Evolutionary conservation across 2,329 filamentous ascomycete species (phyloP).

Genomic region (Ascochyta fabae): DNA sequence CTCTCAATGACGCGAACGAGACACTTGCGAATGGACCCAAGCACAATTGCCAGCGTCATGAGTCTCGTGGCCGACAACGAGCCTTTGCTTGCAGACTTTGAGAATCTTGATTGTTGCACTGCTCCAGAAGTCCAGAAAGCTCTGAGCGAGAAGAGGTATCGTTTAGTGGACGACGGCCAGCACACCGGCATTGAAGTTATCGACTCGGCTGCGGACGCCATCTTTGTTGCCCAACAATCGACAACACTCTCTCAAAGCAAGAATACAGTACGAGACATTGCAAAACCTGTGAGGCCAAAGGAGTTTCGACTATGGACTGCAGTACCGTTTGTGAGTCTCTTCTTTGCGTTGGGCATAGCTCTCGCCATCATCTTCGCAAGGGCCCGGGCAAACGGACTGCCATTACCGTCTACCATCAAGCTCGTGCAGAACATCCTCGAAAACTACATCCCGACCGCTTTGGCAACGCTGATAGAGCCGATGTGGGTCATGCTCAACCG

Average conservation of each 20-base stretch:
- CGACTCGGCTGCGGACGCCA: neutral
- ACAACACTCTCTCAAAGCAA: neutral
- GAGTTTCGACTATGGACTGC: constrained; percentile 31
- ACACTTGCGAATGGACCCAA: constrained; percentile 43
- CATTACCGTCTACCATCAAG: constrained; percentile 44
- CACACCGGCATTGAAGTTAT: constrained; percentile 4
- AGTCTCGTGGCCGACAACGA: constrained; percentile 35
- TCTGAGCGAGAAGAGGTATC: constrained; percentile 25
- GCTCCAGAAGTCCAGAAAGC: constrained; percentile 23
- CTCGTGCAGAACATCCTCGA: constrained; percentile 52
- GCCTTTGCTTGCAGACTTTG: constrained; percentile 29
- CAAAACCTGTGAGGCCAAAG: constrained; percentile 29
- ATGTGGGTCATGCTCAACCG: constrained; percentile 64
- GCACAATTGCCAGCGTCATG: constrained; percentile 48
- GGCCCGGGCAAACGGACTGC: constrained; percentile 31
- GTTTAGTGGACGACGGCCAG: constrained; percentile 17
- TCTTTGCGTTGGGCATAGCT: constrained; percentile 17
- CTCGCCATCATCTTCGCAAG: constrained; percentile 28
- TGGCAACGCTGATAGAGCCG: constrained; percentile 64
- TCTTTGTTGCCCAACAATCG: neutral
- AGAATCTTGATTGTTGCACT: constrained; percentile 29
- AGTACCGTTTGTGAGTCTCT: constrained; percentile 24
- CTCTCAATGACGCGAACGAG: constrained; percentile 25
- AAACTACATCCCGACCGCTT: constrained; percentile 61
- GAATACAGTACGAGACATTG: constrained; percentile 7